Conservation (phyloP, 1,284 basidiomycete species). For the Anthracocystis walkeri region DNA sequence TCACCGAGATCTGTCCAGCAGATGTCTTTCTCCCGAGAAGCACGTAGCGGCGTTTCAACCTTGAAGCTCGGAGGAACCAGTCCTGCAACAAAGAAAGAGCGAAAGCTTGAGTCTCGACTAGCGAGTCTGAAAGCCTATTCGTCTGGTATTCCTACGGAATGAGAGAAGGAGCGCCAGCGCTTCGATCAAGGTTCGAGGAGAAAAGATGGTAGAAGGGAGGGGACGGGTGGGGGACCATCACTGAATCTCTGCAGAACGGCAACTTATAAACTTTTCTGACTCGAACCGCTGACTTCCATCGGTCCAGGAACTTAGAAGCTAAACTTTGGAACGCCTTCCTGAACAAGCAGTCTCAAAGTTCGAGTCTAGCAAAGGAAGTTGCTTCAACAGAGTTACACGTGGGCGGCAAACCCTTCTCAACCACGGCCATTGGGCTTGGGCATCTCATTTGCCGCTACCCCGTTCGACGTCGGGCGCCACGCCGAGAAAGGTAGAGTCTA, state of each 20-base stretch:
- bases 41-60: conserved; percentile 8
- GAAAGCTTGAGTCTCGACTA: conserved; percentile 16
- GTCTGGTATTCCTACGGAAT: neutral
- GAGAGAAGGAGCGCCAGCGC: neutral
- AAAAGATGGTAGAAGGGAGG: neutral
- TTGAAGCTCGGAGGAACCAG: conserved; percentile 10
- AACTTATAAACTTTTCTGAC: conserved; percentile 11
- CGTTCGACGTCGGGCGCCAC: conserved; percentile 1
- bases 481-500: conserved; percentile 12
- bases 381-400: conserved; percentile 23
- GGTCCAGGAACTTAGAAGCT: conserved; percentile 9
- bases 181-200: neutral
- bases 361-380: conserved; percentile 13
- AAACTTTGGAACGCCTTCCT: neutral
- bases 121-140: conserved; percentile 15
- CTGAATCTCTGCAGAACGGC: neutral
- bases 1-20: conserved; percentile 28
- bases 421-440: neutral
- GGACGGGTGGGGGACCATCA: neutral
- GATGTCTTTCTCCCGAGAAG: neutral
- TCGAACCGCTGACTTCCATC: neutral
- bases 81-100: neutral
- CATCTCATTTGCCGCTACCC: neutral
- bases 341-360: neutral
- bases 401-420: conserved; percentile 3